Conservation (phyloP, 257 asterid genomes). For the Penstemon davidsonii region DNA sequence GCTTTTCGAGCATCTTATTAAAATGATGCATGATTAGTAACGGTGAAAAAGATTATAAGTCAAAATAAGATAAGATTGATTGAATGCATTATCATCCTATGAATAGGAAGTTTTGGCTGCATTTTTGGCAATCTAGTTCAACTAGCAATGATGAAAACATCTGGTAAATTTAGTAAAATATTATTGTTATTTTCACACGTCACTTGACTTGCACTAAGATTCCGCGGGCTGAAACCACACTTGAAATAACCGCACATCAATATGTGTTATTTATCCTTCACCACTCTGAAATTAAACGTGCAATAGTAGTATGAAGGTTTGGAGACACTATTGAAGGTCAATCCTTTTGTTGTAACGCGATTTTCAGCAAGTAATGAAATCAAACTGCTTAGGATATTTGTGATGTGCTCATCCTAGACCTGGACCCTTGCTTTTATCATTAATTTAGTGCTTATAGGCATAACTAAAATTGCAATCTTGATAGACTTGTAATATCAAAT, state of each 20-base stretch:
- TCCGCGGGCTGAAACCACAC: background rate
- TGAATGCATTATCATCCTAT: slow-evolving; percentile 9
- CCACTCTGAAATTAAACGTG: background rate
- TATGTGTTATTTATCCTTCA: background rate
- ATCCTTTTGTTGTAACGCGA: background rate
- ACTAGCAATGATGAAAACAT: slow-evolving; percentile 12
- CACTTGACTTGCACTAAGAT: background rate
- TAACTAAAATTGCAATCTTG: background rate
- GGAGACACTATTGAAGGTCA: background rate
- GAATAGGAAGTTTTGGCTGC: slow-evolving; percentile 5
- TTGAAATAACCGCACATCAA: background rate
- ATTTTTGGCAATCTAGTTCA: background rate
- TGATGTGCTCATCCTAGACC: background rate
- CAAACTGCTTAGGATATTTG: no score
- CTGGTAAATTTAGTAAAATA: background rate
- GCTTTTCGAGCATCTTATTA: background rate
- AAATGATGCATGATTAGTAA: background rate
- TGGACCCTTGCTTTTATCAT: background rate
- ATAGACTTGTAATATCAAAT: background rate
- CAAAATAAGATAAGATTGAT: background rate
- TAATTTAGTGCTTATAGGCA: background rate
- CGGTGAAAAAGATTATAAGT: background rate
- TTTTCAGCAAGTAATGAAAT: no score
- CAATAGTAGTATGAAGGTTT: background rate
- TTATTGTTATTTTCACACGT: background rate